phyloP scores from a whole-genome alignment of 2,329 filamentous ascomycete species.

The Colletotrichum euphorbiae region DNA sequence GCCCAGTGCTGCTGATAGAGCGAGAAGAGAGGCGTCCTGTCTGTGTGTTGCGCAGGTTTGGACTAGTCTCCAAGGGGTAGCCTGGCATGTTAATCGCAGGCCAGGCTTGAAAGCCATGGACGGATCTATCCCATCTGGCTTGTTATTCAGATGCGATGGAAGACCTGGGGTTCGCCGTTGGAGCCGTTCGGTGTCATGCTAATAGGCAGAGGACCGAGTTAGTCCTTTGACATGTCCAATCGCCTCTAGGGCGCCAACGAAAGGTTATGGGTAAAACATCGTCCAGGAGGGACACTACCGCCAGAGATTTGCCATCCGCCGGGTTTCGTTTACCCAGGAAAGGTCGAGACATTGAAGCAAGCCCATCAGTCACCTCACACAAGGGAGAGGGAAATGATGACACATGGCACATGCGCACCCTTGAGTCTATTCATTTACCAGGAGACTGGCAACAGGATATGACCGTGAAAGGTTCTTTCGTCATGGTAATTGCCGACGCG shows the following conservation, averaged over 20 bases:
- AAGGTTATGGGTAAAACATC: not conserved
- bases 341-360: conserved; percentile 20
- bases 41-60: conserved; percentile 27
- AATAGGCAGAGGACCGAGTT: not conserved
- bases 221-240: conserved; percentile 11
- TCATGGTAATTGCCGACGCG: conserved; percentile 27
- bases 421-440: not conserved
- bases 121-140: conserved; percentile 27
- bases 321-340: not conserved
- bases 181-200: not conserved
- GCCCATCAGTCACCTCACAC: conserved; percentile 7
- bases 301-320: conserved; percentile 5
- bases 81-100: conserved; percentile 25
- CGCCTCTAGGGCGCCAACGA: conserved; percentile 4
- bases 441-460: not conserved
- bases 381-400: conserved; percentile 21
- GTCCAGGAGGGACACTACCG: not conserved
- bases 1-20: conserved; percentile 28
- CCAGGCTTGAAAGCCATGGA: conserved; percentile 9
- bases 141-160: conserved; percentile 21
- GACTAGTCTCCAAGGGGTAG: conserved; percentile 35
- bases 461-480: conserved; percentile 15
- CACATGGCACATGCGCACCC: conserved; percentile 4
- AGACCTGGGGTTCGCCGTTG: conserved; percentile 20
- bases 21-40: conserved; percentile 23